phyloP scores from a whole-genome alignment of 2,329 filamentous ascomycete species.

The Phialophora expanda region DNA sequence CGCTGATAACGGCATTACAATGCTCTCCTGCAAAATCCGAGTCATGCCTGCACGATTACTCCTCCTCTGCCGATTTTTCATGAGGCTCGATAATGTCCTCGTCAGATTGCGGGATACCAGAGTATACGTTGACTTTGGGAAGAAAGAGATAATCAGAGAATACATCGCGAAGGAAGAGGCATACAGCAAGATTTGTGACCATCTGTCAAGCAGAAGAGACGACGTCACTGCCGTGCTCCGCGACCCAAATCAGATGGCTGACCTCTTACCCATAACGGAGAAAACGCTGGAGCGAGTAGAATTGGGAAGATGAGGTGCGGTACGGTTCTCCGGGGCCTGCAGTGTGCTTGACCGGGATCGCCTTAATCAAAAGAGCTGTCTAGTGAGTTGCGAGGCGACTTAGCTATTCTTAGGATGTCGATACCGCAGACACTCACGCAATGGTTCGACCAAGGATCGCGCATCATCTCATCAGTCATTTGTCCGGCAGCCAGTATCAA shows the following conservation, averaged over 20 bases:
- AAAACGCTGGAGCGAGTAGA: slow-evolving; percentile 65
- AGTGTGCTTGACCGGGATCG: background rate
- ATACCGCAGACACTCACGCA: background rate
- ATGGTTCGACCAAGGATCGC: background rate
- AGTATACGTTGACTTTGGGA: slow-evolving; percentile 86
- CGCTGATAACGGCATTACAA: slow-evolving; percentile 93
- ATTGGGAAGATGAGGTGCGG: slow-evolving; percentile 37
- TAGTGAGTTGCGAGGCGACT: background rate
- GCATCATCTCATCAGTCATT: background rate
- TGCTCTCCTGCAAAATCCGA: slow-evolving; percentile 86
- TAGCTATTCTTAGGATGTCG: background rate
- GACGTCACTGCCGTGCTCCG: slow-evolving; percentile 77
- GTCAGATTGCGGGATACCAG: slow-evolving; percentile 87
- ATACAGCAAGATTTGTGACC: slow-evolving; percentile 76
- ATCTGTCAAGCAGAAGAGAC: slow-evolving; percentile 67
- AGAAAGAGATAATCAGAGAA: slow-evolving; percentile 79
- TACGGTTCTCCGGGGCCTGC: background rate
- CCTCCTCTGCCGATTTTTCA: slow-evolving; percentile 83
- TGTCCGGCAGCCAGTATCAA: background rate
- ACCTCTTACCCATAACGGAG: slow-evolving; percentile 73
- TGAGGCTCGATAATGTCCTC: slow-evolving; percentile 89
- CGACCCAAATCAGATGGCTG: slow-evolving; percentile 76
- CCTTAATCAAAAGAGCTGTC: background rate
- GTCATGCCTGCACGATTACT: slow-evolving; percentile 91
- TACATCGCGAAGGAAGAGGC: slow-evolving; percentile 85